Conservation (phyloP, 2,329 filamentous ascomycete genomes). For the Colletotrichum salicis region DNA sequence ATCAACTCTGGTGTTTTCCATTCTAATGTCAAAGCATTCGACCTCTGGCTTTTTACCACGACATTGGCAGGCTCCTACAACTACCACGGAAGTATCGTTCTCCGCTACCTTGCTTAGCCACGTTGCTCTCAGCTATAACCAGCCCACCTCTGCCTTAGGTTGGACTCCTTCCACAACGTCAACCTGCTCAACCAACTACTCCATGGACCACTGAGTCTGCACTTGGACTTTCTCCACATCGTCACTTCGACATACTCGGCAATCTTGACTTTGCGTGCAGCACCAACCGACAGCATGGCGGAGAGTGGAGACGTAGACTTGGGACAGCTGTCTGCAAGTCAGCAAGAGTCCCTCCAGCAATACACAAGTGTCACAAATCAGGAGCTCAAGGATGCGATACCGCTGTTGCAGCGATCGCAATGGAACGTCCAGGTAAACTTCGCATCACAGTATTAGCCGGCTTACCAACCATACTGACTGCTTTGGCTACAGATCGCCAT, state of each 20-base stretch:
- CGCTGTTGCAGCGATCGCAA: conserved; percentile 84
- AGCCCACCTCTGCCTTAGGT: not conserved
- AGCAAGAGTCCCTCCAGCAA: conserved; percentile 87
- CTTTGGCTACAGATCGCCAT: conserved; percentile 79
- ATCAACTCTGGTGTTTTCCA: too few species aligned
- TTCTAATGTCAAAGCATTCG: not conserved
- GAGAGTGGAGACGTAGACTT: conserved; percentile 65
- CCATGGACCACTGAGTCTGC: conserved; percentile 9
- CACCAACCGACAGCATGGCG: conserved; percentile 47
- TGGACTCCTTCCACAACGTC: not conserved
- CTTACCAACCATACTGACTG: not conserved
- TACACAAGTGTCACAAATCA: conserved; percentile 91
- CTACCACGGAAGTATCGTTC: not conserved
- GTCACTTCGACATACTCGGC: not conserved
- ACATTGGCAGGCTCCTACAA: not conserved
- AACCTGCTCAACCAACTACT: not conserved
- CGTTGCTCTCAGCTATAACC: not conserved
- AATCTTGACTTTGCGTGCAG: not conserved
- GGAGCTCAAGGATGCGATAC: conserved; percentile 78
- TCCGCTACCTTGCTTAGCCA: not conserved
- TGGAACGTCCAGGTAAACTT: conserved; percentile 88
- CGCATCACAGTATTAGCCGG: not conserved
- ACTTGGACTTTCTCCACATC: not conserved
- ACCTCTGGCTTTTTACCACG: not conserved
- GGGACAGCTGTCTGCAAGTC: conserved; percentile 76